A percentile compares a stretch with the other conserved stretches of the same genome.
phyloP scores from a whole-genome alignment of 2,329 filamentous ascomycete species.

The Blastomyces parvus region DNA sequence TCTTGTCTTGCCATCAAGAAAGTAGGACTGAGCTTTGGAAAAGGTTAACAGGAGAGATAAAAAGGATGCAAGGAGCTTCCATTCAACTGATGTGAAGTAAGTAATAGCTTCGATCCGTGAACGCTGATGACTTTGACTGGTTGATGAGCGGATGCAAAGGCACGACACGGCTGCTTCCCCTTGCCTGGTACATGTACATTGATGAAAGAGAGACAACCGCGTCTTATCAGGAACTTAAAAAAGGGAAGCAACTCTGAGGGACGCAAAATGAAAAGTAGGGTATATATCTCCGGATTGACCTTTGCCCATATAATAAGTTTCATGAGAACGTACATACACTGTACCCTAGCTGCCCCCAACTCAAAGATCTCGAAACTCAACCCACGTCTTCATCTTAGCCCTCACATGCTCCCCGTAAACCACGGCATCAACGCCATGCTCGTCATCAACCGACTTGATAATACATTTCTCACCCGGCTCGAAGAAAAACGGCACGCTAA shows the following conservation, averaged over 20 bases:
- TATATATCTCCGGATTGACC: too few species aligned
- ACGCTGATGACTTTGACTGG: background rate
- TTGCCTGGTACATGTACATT: background rate
- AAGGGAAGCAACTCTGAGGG: background rate
- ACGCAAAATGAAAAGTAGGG: background rate
- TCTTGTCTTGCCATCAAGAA: background rate
- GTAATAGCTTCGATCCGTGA: background rate
- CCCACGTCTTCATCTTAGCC: constrained; percentile 38
- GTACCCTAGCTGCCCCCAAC: too few species aligned
- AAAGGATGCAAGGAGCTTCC: background rate
- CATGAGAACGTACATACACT: too few species aligned
- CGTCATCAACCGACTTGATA: constrained; percentile 30
- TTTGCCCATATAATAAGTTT: background rate
- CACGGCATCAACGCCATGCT: constrained; percentile 22
- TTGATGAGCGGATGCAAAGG: background rate
- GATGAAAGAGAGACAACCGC: background rate
- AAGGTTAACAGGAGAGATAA: background rate
- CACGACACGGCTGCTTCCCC: background rate
- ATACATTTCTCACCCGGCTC: constrained; percentile 37
- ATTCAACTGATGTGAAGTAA: background rate
- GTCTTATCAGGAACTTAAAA: background rate
- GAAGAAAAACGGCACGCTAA: constrained; percentile 42
- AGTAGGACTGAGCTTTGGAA: background rate
- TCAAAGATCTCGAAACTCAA: constrained; percentile 33
- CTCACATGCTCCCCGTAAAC: constrained; percentile 37